Conservation (phyloP, 208 protist genomes). For the Leishmania martiniquensis region DNA sequence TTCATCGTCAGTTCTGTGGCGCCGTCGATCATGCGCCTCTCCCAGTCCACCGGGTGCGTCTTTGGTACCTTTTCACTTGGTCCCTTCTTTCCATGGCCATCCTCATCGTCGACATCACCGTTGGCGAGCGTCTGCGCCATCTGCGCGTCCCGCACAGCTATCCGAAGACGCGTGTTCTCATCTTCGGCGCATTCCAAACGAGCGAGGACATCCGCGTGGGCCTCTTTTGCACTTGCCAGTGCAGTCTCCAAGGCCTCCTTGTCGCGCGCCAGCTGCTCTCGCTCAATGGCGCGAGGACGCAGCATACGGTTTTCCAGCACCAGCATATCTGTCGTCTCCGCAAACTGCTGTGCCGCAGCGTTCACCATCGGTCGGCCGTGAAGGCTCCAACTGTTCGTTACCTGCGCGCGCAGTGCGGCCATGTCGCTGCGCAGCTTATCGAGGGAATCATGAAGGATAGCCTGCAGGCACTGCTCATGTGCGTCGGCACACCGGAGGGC, state of each 20-base stretch:
- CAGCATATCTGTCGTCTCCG: conserved; percentile 31
- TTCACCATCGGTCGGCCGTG: conserved; percentile 39
- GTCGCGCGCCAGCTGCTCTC: conserved; percentile 35
- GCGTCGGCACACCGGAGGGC: conserved; percentile 33
- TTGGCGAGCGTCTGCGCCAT: conserved; percentile 26
- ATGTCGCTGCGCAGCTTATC: conserved; percentile 49
- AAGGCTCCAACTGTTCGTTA: conserved; percentile 69
- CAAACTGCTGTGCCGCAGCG: conserved; percentile 17
- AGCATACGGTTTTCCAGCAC: conserved; percentile 44
- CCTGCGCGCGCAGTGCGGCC: conserved; percentile 57
- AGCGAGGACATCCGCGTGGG: conserved; percentile 13
- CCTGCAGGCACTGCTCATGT: conserved; percentile 25
- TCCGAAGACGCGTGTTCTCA: conserved; percentile 38
- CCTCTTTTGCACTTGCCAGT: conserved; percentile 19
- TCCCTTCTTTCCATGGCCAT: not conserved
- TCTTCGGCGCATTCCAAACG: conserved; percentile 24
- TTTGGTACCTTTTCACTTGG: not conserved
- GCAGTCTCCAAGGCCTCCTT: conserved; percentile 32
- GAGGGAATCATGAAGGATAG: conserved; percentile 80
- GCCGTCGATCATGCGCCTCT: conserved; percentile 53
- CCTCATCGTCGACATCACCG: conserved; percentile 3
- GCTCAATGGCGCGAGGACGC: conserved; percentile 41
- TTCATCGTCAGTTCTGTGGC: conserved; percentile 62
- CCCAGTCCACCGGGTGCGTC: conserved; percentile 27
- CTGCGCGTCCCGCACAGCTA: conserved; percentile 41